Base-by-base conservation (phyloP, 805 yeast genomes). In the Monosporozyma unispora region DNA sequence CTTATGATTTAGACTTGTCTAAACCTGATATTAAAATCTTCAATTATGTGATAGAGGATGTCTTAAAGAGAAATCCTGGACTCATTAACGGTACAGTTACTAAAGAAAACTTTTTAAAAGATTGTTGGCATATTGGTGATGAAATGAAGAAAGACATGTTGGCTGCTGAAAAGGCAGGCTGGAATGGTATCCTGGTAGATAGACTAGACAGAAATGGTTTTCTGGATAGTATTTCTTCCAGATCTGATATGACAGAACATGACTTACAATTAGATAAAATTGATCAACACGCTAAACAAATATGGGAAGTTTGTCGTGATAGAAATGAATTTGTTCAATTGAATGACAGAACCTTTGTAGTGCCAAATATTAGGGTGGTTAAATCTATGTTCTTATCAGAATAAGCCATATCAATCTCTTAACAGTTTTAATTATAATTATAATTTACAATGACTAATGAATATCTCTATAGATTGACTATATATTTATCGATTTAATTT, bases 51-150 rank as follows among this genome's bases (percentile, higher is more conserved):
- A 45, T 69, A 3, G 49, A 61, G 1, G 70, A 63, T 47, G 50
- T 66, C 33, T 48, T 54, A 4, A 53, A 51, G 2, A 61, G 57
- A 10, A 47, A 57, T 39, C 60, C 62, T 3, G 50, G 57, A 11
- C 42, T 60, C 4, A n/a, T 53, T 1, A 27, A 44, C 2, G 52
- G 47, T 22, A n/a, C 40, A 2, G 48, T 14, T 22, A 27, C 48
- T 11, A 43, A 54, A n/a, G 39, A 16, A 9, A 35, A 2, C 19
- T 29, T 44, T 21, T 14, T 44, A 14, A n/a, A 19, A 2, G 53
- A 57, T 11, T 62, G 70, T 45, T 82, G 85, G 86, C 91, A 84
- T 60, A 66, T 82, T 45, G 91, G 91, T 0, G 90, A 84, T 58
- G 79, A 76, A 54, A 61, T 71, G 35, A 64, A 64, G 7, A 77